Percentiles rank a stretch among this genome's conserved stretches.
Evolutionary conservation across 169 alveolate species (phyloP).

Genomic region (Plasmodium vivax): DNA sequence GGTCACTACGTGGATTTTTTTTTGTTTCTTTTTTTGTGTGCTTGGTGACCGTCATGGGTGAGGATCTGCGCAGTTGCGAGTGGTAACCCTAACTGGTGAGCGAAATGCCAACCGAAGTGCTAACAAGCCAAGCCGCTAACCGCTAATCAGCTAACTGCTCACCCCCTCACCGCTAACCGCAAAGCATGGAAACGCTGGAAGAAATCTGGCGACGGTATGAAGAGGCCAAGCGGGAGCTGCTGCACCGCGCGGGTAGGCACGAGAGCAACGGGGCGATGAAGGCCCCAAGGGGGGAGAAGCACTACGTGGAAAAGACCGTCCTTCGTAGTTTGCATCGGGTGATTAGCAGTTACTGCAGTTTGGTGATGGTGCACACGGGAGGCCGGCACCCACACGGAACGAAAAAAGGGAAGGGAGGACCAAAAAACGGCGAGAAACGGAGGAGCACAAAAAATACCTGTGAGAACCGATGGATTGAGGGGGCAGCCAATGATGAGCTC

Average conservation of each 20-base stretch:
- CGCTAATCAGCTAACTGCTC: too few species aligned
- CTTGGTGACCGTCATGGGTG: background rate
- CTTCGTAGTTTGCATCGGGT: constrained; percentile 3
- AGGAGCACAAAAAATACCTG: background rate
- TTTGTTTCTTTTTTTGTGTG: background rate
- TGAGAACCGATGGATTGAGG: background rate
- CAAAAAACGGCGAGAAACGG: background rate
- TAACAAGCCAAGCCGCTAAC: too few species aligned
- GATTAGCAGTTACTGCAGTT: constrained; percentile 8
- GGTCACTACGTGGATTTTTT: background rate
- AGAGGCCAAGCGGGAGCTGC: background rate
- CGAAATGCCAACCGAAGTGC: background rate
- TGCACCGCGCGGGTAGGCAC: background rate
- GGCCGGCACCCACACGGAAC: background rate
- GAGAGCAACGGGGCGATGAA: background rate
- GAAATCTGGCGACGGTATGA: background rate
- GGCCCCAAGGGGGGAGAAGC: background rate
- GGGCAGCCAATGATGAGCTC: background rate
- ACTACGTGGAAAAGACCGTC: constrained; percentile 15
- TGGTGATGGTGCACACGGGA: background rate
- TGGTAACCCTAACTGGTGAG: background rate
- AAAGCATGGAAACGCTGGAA: background rate
- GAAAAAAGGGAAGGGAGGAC: background rate
- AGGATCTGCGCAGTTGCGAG: background rate
- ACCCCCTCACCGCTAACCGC: too few species aligned